A percentile compares a stretch with the other conserved stretches of the same genome.
These are phyloP conservation scores for Umbelopsis ramanniana DNA, from an alignment of 192 early-diverging fungal genomes.

Conservation along the genomic window DNA sequence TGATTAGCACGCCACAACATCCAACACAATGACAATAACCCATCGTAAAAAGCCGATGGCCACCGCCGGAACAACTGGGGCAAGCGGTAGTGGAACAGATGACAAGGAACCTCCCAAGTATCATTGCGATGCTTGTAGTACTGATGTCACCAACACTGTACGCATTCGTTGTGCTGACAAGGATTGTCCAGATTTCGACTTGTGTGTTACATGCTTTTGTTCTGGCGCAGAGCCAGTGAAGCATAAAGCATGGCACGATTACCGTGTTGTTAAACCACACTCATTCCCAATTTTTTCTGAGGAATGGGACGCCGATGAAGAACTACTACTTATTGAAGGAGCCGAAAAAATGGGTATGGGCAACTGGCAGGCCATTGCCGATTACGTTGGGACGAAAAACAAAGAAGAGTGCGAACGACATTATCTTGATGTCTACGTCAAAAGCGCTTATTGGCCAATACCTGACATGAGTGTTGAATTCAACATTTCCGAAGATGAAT, in stretches of 20 bases:
- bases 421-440: slow-evolving; percentile 84
- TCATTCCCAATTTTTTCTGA: slow-evolving; percentile 89
- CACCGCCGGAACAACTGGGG: slow-evolving; percentile 33
- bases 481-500: slow-evolving; percentile 55
- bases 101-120: slow-evolving; percentile 49
- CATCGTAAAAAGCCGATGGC: slow-evolving; percentile 41
- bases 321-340: slow-evolving; percentile 90
- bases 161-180: slow-evolving; percentile 81
- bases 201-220: slow-evolving; percentile 95
- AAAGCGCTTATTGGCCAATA: slow-evolving; percentile 78
- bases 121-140: slow-evolving; percentile 89
- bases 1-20: neutral
- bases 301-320: slow-evolving; percentile 97
- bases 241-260: slow-evolving; percentile 86
- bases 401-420: slow-evolving; percentile 89
- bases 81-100: slow-evolving; percentile 26
- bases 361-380: slow-evolving; percentile 96
- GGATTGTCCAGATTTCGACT: slow-evolving; percentile 83
- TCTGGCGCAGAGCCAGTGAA: slow-evolving; percentile 77
- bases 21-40: slow-evolving; percentile 42
- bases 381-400: slow-evolving; percentile 90
- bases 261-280: slow-evolving; percentile 87
- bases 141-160: slow-evolving; percentile 88
- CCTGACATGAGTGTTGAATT: slow-evolving; percentile 78
- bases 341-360: slow-evolving; percentile 93